Conservation (phyloP, 257 asterid species). For the Rhazya stricta region DNA sequence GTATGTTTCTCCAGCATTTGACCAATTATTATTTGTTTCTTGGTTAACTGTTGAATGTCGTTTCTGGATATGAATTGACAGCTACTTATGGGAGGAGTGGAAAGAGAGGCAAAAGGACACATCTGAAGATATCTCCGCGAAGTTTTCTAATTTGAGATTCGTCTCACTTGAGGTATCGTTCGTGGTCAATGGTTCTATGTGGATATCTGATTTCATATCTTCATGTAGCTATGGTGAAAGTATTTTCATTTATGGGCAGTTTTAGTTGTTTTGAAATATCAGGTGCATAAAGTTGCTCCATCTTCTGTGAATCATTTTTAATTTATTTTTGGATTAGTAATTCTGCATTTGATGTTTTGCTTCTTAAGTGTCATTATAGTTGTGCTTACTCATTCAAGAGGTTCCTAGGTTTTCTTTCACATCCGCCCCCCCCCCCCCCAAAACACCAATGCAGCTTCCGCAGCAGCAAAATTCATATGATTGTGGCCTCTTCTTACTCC, state of each 20-base stretch:
- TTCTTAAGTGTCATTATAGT: neutral
- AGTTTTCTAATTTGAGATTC: constrained; percentile 66
- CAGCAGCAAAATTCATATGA: constrained; percentile 87
- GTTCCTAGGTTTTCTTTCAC: constrained; percentile 12
- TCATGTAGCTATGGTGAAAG: neutral
- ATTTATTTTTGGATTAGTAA: neutral
- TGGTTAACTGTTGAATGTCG: neutral
- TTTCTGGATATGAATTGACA: constrained; percentile 30
- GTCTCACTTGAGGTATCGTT: constrained; percentile 71
- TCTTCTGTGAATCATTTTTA: neutral
- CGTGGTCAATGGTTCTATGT: constrained; percentile 5
- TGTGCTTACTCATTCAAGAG: neutral
- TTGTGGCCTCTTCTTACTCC: constrained; percentile 96
- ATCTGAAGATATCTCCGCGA: constrained; percentile 50
- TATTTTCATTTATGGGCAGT: neutral
- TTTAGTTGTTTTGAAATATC: constrained; percentile 7
- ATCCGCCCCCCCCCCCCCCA: no score
- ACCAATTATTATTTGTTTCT: neutral
- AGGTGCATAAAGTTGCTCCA: neutral
- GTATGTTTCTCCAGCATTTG: neutral
- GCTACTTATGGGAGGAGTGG: constrained; percentile 97
- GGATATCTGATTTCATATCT: neutral
- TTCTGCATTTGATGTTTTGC: neutral
- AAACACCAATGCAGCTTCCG: constrained; percentile 93
- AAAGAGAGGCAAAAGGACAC: constrained; percentile 70